Evolutionary conservation across 768 basidiomycete genomes (phyloP).

Genomic region (Suillus spraguei): DNA sequence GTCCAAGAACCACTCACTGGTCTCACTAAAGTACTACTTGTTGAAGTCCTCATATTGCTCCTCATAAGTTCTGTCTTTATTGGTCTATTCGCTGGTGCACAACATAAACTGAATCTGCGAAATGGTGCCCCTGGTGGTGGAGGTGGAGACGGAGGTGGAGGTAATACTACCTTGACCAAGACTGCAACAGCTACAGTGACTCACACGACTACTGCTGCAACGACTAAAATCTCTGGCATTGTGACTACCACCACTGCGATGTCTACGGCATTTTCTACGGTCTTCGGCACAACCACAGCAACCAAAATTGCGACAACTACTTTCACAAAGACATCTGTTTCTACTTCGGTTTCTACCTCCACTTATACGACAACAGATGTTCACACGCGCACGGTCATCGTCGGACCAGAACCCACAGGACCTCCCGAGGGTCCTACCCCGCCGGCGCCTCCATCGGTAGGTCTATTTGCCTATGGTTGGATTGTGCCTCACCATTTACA

Average conservation of each 20-base stretch:
- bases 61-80: constrained; percentile 87
- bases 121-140: constrained; percentile 36
- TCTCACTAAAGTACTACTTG: constrained; percentile 80
- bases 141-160: constrained; percentile 21
- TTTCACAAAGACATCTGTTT: constrained; percentile 39
- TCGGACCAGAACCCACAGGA: constrained; percentile 41
- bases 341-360: constrained; percentile 38
- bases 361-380: constrained; percentile 36
- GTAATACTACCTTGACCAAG: constrained; percentile 38
- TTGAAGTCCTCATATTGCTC: constrained; percentile 74
- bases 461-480: constrained; percentile 10
- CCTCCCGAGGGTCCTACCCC: constrained; percentile 59
- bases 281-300: constrained; percentile 36
- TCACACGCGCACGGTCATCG: constrained; percentile 43
- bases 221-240: constrained; percentile 32
- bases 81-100: constrained; percentile 89
- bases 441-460: constrained; percentile 52
- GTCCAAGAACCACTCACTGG: constrained; percentile 81
- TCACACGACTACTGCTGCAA: constrained; percentile 24
- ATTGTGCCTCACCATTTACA: constrained; percentile 30
- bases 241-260: constrained; percentile 35
- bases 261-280: constrained; percentile 33
- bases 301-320: constrained; percentile 45
- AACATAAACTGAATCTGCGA: constrained; percentile 69
- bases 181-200: constrained; percentile 37